Base-by-base conservation (phyloP, 2,329 filamentous ascomycete species). In the Ophiostoma angusticollis region DNA sequence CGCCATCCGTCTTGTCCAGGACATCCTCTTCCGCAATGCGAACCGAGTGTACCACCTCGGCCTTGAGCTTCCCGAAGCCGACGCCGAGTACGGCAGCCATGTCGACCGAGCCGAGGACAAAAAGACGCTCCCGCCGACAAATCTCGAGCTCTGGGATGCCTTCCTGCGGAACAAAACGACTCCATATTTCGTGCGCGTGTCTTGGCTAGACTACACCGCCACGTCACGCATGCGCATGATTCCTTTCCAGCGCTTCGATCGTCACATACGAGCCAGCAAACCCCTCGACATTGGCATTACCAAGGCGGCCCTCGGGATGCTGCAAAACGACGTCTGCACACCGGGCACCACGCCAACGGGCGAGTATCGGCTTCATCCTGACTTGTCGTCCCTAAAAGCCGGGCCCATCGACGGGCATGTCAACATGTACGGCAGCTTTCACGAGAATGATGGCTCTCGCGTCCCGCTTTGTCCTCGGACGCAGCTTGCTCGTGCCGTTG, bases 151-250 rank as follows among this genome's bases (percentile, higher is more conserved):
- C 1, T 60, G 63, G 38, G 48, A 52, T 5, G 47, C 40, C 7
- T 60, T 80, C 49, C 54, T 75, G 9, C 54, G 58, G 14, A 54
- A 59, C 14, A 64, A 77, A 39, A 58, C 66, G 0, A 54, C 60
- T 0, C 60, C 76, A 5, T 74, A 78, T 44, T 87, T 78, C 50
- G 58, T 93, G 14, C 77, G 83, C 45, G 62, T 89, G 11, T 79
- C 81, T 55, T 93, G 80, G 75, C 63, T 81, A 18, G 84, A 93
- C 56, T 80, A 82, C 55, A 84, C 82, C n/a, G 74, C 74, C 2
- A 80, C 71, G 3, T 55, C 76, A 1, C 70, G 81, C 13, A 68
- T 74, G 47, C 72, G 82, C 3, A 70, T 84, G 45, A 58, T 91
- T 2, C 82, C 84, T 0, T 67, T 81, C 31, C 61, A 64, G 1